Percentiles rank a stretch among this genome's conserved stretches.
These are phyloP conservation scores for Hordeum marinum DNA, from an alignment of 176 grass and related monocot species.

Conservation along the genomic window DNA sequence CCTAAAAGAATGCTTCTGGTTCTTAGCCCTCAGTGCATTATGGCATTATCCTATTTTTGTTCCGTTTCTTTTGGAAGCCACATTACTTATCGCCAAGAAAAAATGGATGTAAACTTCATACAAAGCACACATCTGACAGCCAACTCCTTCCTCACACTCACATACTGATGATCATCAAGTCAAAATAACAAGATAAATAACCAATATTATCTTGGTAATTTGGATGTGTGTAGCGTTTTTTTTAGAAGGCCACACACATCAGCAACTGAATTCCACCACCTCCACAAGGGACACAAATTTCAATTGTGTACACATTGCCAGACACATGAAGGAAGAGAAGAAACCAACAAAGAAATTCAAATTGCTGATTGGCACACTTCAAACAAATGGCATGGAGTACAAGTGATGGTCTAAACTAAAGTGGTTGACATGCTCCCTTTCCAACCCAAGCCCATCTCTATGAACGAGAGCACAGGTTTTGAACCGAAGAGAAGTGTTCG, in stretches of 20 bases:
- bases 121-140: background rate
- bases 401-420: background rate
- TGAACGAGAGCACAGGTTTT: background rate
- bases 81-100: background rate
- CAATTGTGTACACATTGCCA: background rate
- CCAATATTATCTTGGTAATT: background rate
- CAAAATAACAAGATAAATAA: background rate
- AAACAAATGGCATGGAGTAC: background rate
- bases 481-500: background rate
- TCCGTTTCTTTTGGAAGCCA: background rate
- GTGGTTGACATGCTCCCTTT: background rate
- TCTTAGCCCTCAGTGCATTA: background rate
- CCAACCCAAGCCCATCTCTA: background rate
- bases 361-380: background rate
- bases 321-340: background rate
- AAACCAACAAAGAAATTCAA: background rate
- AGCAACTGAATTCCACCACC: background rate
- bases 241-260: background rate
- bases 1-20: background rate
- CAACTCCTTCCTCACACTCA: background rate
- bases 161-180: background rate
- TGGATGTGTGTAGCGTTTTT: background rate
- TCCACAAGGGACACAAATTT: background rate
- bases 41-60: background rate
- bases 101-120: background rate